Conservation (phyloP, 1,284 basidiomycete genomes). For the Ustilago shanxiensis region DNA sequence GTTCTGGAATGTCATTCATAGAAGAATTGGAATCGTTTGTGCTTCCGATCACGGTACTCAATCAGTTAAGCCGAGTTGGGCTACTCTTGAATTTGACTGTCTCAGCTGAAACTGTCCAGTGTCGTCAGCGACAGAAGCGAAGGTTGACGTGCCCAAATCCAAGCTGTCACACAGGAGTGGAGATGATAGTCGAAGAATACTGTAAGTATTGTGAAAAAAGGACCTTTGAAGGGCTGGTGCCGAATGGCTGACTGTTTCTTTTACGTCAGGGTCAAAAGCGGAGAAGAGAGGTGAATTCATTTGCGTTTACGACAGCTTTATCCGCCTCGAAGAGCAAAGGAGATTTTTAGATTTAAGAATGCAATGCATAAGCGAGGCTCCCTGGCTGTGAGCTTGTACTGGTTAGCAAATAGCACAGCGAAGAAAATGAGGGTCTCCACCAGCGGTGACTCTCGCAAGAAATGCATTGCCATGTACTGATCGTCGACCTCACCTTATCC, state of each 20-base stretch:
- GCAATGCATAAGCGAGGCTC: neutral
- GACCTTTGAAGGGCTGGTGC: no score
- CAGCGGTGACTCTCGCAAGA: neutral
- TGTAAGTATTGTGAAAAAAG: no score
- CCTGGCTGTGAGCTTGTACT: no score
- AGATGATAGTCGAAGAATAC: no score
- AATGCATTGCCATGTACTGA: neutral
- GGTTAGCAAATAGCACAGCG: no score
- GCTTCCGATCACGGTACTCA: no score
- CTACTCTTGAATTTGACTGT: no score
- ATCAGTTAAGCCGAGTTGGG: no score
- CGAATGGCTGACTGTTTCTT: neutral
- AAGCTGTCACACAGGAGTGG: no score
- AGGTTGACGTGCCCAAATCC: no score
- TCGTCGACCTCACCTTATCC: no score
- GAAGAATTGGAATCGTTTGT: neutral
- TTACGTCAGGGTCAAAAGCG: neutral
- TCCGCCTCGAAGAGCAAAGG: neutral
- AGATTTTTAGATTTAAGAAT: constrained; percentile 2
- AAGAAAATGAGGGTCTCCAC: neutral
- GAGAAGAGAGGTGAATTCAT: neutral
- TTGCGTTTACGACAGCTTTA: neutral
- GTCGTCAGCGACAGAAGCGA: no score
- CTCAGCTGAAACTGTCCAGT: neutral
- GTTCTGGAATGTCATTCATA: neutral